Evolutionary conservation across 2,329 filamentous ascomycete genomes (phyloP), one percentile per base, ranked within the genome.

Genomic region (Aspergillus aculeatinus): DNA sequence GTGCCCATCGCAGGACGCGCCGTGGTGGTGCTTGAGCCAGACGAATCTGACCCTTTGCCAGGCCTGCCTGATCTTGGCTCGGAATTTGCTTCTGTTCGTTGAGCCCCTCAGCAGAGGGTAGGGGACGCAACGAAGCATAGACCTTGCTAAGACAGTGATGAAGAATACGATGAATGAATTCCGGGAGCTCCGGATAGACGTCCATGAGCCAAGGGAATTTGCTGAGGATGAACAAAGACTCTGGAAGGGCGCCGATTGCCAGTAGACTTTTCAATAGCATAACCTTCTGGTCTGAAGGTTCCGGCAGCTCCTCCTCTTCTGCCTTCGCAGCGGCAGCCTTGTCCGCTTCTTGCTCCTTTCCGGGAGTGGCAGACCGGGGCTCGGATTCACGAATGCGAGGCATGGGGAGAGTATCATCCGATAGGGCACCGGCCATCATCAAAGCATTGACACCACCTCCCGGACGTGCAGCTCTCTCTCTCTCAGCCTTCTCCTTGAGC

Each of bases 191-290:
- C 1, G 91, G 88, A 65, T 91, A 94, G 4, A 88, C 86, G 60
- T 97, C 92, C 11, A 92, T 85, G 51, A 99, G 84, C 93, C 95
- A 99, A 14, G 92, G 91, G 68, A 96, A 96, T 57, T 90, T 89
- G 35, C 94, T 94, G 7, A 97, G 84, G 58, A 99, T 91, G 74
- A 94, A 98, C 1, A 99, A 82, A 1, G 95, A 88, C 76, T 99
- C 95, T 0, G 95, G 95, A 35, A 99, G 82, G 29, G 95, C 94
- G 47, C 96, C 95, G 60, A 97, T 95, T 4, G 90, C 90, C 2
- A 99, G 83, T 16, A 99, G 82, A 67, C 92, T 92, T 64, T 89
- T 91, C 23, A 99, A 82, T 0, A 99, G 81, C 49, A 88, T 81
- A 0, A 94, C 87, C 76, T 99, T 99, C 71, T 98, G 94, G 67